Evolutionary conservation across 768 basidiomycete species (phyloP).

Genomic region (Amylocystis lapponica): DNA sequence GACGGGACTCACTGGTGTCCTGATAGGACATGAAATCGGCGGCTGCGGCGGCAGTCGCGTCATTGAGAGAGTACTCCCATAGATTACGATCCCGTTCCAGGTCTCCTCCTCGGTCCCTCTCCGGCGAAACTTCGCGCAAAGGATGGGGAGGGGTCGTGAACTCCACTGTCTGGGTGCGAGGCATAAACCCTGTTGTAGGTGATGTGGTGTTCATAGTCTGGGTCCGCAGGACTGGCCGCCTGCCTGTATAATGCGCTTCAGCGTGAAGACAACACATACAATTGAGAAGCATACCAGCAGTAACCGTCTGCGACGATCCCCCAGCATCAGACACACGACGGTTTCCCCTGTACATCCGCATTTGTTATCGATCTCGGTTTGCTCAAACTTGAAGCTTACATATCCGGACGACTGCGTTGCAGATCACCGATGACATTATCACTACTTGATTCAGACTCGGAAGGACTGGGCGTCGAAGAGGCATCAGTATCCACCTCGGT

Average conservation of each 20-base stretch:
- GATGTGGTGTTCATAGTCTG: constrained; percentile 8
- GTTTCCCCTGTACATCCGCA: too few relatives aligned
- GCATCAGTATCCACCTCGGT: neutral
- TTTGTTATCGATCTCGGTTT: too few relatives aligned
- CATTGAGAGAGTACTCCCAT: too few relatives aligned
- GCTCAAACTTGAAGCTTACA: too few relatives aligned
- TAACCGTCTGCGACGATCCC: too few relatives aligned
- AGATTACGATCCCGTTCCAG: too few relatives aligned
- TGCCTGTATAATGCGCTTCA: too few relatives aligned
- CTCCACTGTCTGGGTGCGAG: constrained; percentile 44
- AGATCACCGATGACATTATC: neutral
- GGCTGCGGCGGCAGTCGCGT: neutral
- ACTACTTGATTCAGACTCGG: neutral
- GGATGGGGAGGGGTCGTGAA: constrained; percentile 36
- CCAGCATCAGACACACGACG: too few relatives aligned
- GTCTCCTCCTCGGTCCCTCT: neutral
- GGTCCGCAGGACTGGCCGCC: constrained; percentile 8
- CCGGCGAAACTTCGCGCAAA: constrained; percentile 1
- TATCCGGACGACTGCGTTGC: too few relatives aligned
- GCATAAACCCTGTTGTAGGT: constrained; percentile 23
- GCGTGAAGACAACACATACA: too few relatives aligned
- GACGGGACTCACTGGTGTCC: constrained; percentile 17
- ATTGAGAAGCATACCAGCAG: too few relatives aligned
- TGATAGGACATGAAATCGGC: constrained; percentile 2
- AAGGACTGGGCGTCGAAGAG: neutral